Evolutionary conservation across 805 yeast genomes (phyloP).

Genomic region (Cyberlindnera euphorbiae): DNA sequence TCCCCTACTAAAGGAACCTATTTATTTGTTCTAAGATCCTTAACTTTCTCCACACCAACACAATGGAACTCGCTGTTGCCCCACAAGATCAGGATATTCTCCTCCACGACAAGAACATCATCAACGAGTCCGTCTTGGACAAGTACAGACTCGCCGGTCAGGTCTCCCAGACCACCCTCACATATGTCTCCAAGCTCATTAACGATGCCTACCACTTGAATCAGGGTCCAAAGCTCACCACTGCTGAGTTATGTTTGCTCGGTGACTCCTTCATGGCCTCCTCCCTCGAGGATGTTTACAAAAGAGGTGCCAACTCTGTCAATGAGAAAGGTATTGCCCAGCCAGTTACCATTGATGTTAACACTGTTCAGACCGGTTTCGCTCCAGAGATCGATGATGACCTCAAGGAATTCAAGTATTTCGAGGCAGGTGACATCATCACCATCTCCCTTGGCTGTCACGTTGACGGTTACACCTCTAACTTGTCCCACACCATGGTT

Average conservation of each 20-base stretch:
- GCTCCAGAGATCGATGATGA: conserved; percentile 80
- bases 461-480: conserved; percentile 91
- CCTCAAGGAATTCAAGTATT: conserved; percentile 32
- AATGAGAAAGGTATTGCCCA: conserved; percentile 88
- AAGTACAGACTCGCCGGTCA: conserved; percentile 90
- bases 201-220: conserved; percentile 68
- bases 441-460: conserved; percentile 86
- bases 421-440: conserved; percentile 77
- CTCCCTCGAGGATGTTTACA: conserved; percentile 57
- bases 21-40: too few relatives aligned
- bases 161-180: conserved; percentile 76
- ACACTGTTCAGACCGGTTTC: conserved; percentile 72
- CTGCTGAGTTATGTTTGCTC: conserved; percentile 71
- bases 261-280: conserved; percentile 72
- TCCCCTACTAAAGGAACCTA: too few relatives aligned
- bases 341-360: conserved; percentile 87
- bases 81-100: conserved; percentile 70
- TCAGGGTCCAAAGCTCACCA: conserved; percentile 33
- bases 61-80: conserved; percentile 72
- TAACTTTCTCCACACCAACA: too few relatives aligned
- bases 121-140: conserved; percentile 57
- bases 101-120: conserved; percentile 65
- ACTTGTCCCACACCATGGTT: conserved; percentile 81
- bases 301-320: conserved; percentile 44
- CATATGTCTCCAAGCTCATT: conserved; percentile 60